These are phyloP conservation scores for Teunomyces pallodes DNA, from an alignment of 805 yeast species.

Conservation along the genomic window DNA sequence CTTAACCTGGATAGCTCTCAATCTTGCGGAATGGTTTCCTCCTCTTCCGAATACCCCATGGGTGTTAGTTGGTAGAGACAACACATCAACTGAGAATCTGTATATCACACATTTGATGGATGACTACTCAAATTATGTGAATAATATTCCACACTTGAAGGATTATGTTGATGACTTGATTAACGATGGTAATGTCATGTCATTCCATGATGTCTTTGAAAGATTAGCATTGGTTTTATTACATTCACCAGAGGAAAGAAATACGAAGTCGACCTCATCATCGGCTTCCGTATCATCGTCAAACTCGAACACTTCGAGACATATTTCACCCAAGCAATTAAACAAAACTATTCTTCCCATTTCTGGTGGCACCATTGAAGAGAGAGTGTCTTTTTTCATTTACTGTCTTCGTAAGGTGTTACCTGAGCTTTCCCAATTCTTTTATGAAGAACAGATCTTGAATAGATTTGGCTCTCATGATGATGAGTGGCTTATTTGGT, in stretches of 20 bases:
- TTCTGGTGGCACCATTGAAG: conserved; percentile 64
- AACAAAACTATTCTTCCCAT: conserved; percentile 43
- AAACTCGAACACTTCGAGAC: neutral
- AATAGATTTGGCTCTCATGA: conserved; percentile 56
- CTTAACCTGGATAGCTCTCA: conserved; percentile 83
- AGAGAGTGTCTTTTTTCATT: conserved; percentile 65
- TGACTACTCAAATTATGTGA: conserved; percentile 39
- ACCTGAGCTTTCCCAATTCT: conserved; percentile 74
- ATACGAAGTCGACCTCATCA: neutral
- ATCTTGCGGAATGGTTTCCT: conserved; percentile 87
- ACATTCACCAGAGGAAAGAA: conserved; percentile 60
- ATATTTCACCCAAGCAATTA: conserved; percentile 16
- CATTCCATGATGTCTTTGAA: conserved; percentile 70
- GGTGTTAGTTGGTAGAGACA: conserved; percentile 56
- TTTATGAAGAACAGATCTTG: conserved; percentile 77
- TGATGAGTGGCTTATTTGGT: conserved; percentile 92
- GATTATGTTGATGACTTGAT: conserved; percentile 20
- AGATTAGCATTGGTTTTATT: conserved; percentile 69
- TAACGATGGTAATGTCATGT: conserved; percentile 36
- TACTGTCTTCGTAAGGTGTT: conserved; percentile 57
- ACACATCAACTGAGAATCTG: conserved; percentile 20
- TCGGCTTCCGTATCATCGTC: conserved; percentile 1
- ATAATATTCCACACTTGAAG: conserved; percentile 25
- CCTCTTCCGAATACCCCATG: conserved; percentile 53
- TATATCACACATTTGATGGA: conserved; percentile 32